Base-by-base conservation (phyloP, 176 grass and related monocot species). In the Secale cereale region DNA sequence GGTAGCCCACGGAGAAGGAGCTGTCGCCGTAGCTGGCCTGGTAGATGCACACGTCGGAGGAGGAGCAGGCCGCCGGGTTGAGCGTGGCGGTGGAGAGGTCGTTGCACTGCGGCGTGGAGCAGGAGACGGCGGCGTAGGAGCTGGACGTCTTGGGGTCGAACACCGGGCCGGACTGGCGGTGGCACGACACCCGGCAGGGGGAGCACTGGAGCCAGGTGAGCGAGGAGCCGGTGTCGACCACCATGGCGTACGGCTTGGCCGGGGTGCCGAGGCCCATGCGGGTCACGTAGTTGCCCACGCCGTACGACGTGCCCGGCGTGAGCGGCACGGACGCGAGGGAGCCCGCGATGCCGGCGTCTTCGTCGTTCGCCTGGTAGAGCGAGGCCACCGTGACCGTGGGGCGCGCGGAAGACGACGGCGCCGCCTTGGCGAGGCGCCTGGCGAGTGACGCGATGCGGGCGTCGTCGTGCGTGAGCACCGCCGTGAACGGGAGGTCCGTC, bases 1-100 rank as follows among this genome's bases (percentile, higher is more conserved):
- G 92, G 65, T 93, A 92, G 0, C 93, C 93, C 33, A 91, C 80
- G 67, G 93, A 95, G 86, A 93, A 95, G 81, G 93, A 95, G 86
- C 86, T 92, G 83, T 95, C 93, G 30, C 93, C 93, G 88, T 95
- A 95, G 86, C 88, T 95, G 60, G 91, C 93, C 80, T 93, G 86
- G 70, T 95, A 95, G 83, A 95, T 70, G 90, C 93, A 95, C 86
- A 93, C 88, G 80, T 88, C 62, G 36, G 82, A 86, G 23, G 13
- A 37, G 57, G 93, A 93, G 93, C 91, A 95, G 19, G 88, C 65
- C 26, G 86, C 11, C 1, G 88, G 80, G 80, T 95, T 92, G 83
- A 90, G 93, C 52, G 93, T 95, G 63, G 93, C 91, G 79, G 91
- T 70, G 82, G 81, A 52, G 37, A 95, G 88, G 50, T 37, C 79